Conservation (phyloP, 768 basidiomycete species). For the Russula abietina region DNA sequence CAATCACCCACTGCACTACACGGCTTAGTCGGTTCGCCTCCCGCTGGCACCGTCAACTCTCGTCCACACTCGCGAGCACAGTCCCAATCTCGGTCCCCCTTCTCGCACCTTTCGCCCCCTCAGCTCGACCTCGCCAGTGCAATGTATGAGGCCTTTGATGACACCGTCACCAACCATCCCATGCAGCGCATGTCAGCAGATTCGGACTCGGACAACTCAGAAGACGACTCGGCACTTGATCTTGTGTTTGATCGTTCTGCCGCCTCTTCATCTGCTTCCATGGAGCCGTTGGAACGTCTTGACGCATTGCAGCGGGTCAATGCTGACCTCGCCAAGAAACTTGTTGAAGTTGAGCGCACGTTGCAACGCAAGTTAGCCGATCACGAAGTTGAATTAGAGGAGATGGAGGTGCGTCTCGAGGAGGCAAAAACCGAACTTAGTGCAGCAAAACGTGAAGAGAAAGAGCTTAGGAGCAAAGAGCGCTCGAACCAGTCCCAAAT, state of each 20-base stretch:
- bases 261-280: constrained; percentile 57
- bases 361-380: constrained; percentile 61
- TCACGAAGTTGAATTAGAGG: constrained; percentile 79
- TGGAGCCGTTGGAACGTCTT: constrained; percentile 66
- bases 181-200: constrained; percentile 47
- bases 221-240: constrained; percentile 46
- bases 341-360: constrained; percentile 67
- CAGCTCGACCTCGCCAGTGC: constrained; percentile 36
- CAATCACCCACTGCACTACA: constrained; percentile 39
- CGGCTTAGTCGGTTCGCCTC: constrained; percentile 36
- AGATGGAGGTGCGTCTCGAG: constrained; percentile 70
- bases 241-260: constrained; percentile 56
- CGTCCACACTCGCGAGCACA: constrained; percentile 63
- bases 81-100: constrained; percentile 42
- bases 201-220: constrained; percentile 45
- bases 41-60: constrained; percentile 37
- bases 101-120: constrained; percentile 36
- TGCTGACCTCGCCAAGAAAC: constrained; percentile 64
- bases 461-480: constrained; percentile 86
- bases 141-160: constrained; percentile 39
- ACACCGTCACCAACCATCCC: constrained; percentile 48
- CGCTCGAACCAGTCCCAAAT: constrained; percentile 64
- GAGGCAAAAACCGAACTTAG: constrained; percentile 72
- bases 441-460: constrained; percentile 83
- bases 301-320: constrained; percentile 72